Evolutionary conservation across 2,329 filamentous ascomycete species (phyloP).

Genomic region (Apiospora saccharicola): DNA sequence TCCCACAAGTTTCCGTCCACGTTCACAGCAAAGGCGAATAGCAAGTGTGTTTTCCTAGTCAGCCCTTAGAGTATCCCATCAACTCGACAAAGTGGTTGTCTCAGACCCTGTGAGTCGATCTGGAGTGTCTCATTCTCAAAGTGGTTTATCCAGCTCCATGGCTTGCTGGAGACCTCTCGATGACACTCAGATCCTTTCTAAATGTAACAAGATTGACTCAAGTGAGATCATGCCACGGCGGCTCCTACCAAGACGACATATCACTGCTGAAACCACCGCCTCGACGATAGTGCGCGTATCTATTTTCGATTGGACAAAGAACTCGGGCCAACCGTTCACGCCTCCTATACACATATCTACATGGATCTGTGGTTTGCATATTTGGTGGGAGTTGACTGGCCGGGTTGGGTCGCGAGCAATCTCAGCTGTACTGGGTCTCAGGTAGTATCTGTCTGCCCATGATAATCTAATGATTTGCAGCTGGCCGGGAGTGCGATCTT

Average conservation of each 20-base stretch:
- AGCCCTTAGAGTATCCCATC: neutral
- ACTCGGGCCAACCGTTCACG: neutral
- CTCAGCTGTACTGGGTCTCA: neutral
- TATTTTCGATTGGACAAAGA: neutral
- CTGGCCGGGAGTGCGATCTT: conserved; percentile 6
- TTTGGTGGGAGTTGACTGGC: neutral
- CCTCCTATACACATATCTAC: neutral
- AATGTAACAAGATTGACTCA: neutral
- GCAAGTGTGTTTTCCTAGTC: neutral
- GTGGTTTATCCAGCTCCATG: neutral
- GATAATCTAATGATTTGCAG: conserved; percentile 4
- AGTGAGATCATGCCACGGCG: neutral
- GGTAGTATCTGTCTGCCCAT: conserved; percentile 18
- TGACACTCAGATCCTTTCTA: neutral
- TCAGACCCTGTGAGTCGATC: conserved; percentile 8
- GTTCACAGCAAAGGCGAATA: neutral
- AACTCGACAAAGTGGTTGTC: neutral
- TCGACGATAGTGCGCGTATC: neutral
- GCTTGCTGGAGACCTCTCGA: neutral
- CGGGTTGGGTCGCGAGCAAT: neutral
- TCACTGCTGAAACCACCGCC: conserved; percentile 7
- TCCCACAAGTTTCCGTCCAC: neutral
- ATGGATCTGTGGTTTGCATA: neutral
- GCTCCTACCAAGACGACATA: neutral
- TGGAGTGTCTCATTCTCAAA: conserved; percentile 1